These are phyloP conservation scores for Gigaspora rosea DNA, from an alignment of 192 early-diverging fungal species.

Conservation along the genomic window DNA sequence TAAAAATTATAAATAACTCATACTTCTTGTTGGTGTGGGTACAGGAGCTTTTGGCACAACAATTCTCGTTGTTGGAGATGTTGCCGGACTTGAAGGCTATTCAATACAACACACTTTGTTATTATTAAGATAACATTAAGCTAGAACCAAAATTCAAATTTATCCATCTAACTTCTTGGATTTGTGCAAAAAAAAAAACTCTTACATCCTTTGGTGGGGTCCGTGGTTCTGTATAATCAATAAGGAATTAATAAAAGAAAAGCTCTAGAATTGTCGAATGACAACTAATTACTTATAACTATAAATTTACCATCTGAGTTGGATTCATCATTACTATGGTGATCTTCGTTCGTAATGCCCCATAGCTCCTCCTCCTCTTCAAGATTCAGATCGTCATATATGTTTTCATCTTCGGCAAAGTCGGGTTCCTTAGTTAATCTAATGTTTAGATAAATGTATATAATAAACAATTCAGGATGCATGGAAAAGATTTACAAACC, in stretches of 20 bases:
- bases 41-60: neutral
- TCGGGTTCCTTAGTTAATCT: constrained; percentile 64
- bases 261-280: neutral
- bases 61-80: constrained; percentile 21
- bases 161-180: no score
- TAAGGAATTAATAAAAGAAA: no score
- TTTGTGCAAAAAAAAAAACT: neutral
- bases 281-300: neutral
- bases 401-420: constrained; percentile 90
- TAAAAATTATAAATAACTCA: neutral
- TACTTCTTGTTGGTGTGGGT: constrained; percentile 12
- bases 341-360: constrained; percentile 74
- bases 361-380: constrained; percentile 87
- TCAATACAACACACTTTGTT: neutral
- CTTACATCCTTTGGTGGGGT: constrained; percentile 36
- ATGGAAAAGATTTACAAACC: constrained; percentile 31
- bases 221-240: constrained; percentile 21
- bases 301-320: constrained; percentile 6
- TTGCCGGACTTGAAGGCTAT: constrained; percentile 27
- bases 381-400: constrained; percentile 92
- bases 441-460: neutral
- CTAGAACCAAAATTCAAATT: no score
- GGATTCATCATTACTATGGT: constrained; percentile 40
- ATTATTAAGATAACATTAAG: neutral
- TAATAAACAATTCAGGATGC: constrained; percentile 1